Evolutionary conservation across 1,284 basidiomycete species (phyloP).

Genomic region (Ceratobasidium sp.): DNA sequence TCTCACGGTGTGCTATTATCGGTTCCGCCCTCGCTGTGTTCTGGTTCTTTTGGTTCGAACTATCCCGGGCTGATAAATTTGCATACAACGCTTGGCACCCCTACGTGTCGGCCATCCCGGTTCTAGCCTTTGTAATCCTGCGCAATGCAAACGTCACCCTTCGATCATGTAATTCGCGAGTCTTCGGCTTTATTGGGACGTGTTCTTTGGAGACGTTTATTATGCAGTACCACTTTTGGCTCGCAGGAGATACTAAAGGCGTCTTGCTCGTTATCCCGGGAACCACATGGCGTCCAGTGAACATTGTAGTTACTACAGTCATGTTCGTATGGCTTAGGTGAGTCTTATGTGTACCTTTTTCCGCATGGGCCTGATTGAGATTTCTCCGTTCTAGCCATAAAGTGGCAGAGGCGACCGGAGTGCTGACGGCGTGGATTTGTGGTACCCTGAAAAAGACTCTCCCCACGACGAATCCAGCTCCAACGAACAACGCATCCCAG

Average conservation of each 20-base stretch:
- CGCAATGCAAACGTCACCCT: slow-evolving; percentile 78
- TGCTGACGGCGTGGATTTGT: slow-evolving; percentile 78
- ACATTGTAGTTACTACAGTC: slow-evolving; percentile 77
- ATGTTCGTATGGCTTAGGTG: slow-evolving; percentile 80
- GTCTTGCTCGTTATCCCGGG: slow-evolving; percentile 83
- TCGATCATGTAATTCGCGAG: slow-evolving; percentile 72
- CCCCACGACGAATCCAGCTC: slow-evolving; percentile 40
- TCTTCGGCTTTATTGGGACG: slow-evolving; percentile 83
- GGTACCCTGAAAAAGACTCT: slow-evolving; percentile 54
- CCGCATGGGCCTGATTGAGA: not conserved
- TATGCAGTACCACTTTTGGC: slow-evolving; percentile 89
- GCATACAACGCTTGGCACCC: slow-evolving; percentile 87
- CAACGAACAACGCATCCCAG: slow-evolving; percentile 22
- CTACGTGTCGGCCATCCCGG: slow-evolving; percentile 82
- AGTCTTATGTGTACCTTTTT: not conserved
- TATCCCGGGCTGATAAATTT: slow-evolving; percentile 79
- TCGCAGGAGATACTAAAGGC: slow-evolving; percentile 87
- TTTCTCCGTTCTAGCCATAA: slow-evolving; percentile 57
- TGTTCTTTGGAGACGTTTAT: slow-evolving; percentile 89
- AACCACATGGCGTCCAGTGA: slow-evolving; percentile 74
- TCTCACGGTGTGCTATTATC: slow-evolving; percentile 61
- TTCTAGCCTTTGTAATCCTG: slow-evolving; percentile 76
- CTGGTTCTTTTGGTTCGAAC: slow-evolving; percentile 87
- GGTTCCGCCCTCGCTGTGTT: slow-evolving; percentile 65
- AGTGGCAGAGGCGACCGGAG: slow-evolving; percentile 77